phyloP scores from a whole-genome alignment of 2,329 filamentous ascomycete species.

The Didymella sp. region DNA sequence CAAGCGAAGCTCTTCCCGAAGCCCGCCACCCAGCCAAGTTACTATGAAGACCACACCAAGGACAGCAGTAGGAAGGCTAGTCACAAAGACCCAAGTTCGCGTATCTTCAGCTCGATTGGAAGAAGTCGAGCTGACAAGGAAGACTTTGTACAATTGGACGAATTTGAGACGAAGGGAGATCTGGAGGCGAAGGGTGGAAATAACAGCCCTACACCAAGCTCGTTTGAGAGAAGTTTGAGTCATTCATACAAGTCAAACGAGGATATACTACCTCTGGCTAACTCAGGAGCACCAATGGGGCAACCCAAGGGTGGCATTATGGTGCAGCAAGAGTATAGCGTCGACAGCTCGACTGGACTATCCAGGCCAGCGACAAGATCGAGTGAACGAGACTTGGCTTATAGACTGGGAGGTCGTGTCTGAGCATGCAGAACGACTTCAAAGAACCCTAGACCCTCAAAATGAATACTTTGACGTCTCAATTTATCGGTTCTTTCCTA shows the following conservation, averaged over 20 bases:
- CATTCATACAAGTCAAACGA: conserved; percentile 1
- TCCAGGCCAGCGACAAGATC: neutral
- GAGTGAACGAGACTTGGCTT: neutral
- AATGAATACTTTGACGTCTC: conserved; percentile 6
- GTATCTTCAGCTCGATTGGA: conserved; percentile 2
- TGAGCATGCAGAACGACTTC: neutral
- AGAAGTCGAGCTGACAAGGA: conserved; percentile 7
- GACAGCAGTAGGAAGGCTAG: conserved; percentile 1
- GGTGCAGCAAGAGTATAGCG: conserved; percentile 5
- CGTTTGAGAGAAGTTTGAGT: neutral
- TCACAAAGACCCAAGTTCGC: conserved; percentile 1
- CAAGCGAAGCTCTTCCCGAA: neutral
- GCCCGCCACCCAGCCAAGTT: neutral
- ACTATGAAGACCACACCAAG: conserved; percentile 6
- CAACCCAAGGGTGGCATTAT: neutral
- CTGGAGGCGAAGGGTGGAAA: neutral
- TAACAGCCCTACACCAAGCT: neutral
- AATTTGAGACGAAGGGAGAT: neutral
- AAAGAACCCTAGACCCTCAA: neutral
- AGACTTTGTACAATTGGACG: neutral
- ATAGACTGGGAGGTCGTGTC: neutral
- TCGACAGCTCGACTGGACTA: neutral
- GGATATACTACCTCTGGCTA: neutral
- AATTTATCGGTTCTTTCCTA: conserved; percentile 1
- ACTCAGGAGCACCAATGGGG: conserved; percentile 4